Percentiles rank a stretch among this genome's conserved stretches.
Evolutionary conservation across 2,329 filamentous ascomycete genomes (phyloP).

Genomic region (Fusarium beomiforme): DNA sequence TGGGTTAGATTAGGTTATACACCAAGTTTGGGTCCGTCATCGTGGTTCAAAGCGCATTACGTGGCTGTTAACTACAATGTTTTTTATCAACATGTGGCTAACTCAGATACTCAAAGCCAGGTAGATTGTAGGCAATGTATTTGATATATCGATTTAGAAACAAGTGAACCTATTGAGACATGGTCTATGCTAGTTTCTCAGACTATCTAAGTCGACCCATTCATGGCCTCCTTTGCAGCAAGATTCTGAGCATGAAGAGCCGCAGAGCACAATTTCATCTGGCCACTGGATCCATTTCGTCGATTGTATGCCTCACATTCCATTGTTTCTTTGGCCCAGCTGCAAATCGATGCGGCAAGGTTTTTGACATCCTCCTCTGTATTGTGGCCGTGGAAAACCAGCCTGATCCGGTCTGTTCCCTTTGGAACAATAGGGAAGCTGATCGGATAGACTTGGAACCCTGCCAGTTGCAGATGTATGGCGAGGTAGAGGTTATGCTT

Average conservation of each 20-base stretch:
- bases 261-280: not conserved
- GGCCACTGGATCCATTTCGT: not conserved
- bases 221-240: not conserved
- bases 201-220: not conserved
- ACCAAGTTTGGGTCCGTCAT: too few relatives aligned
- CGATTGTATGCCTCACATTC: not conserved
- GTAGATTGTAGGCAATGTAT: too few relatives aligned
- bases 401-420: slow-evolving; percentile 50
- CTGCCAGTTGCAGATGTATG: slow-evolving; percentile 37
- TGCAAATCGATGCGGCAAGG: not conserved
- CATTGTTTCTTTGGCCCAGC: not conserved
- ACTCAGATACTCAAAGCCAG: too few relatives aligned
- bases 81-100: too few relatives aligned
- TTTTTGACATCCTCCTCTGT: slow-evolving; percentile 47
- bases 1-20: too few relatives aligned
- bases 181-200: too few relatives aligned
- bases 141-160: too few relatives aligned
- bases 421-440: slow-evolving; percentile 53
- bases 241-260: not conserved
- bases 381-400: slow-evolving; percentile 55
- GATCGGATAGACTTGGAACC: slow-evolving; percentile 44
- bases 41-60: too few relatives aligned
- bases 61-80: too few relatives aligned
- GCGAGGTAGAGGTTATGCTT: slow-evolving; percentile 37
- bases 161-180: too few relatives aligned